Base-by-base conservation (phyloP, 2,329 filamentous ascomycete genomes). In the Septoria linicola region DNA sequence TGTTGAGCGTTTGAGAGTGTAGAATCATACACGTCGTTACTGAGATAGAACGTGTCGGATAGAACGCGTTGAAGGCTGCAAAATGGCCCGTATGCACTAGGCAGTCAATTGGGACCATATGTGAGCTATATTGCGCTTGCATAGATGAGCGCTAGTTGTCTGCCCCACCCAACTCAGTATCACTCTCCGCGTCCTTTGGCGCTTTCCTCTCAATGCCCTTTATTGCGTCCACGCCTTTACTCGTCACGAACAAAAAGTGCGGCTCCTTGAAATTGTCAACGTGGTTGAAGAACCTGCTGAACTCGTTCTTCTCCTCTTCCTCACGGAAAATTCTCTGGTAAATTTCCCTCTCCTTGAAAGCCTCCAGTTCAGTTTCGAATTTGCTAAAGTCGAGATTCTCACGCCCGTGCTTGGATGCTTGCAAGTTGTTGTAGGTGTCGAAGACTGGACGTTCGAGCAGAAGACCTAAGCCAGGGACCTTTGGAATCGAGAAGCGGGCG, bases 381-480 rank as follows among this genome's bases (percentile, higher is more conserved):
- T 85, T 86, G 41, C 76, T 76, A 68, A 96, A 99, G 63, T 90
- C 83, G 51, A 99, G 84, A 19, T 80, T 77, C 42, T 87, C 80
- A 48, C 83, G 81, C 5, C 79, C 81, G 36, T 85, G 79, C 47
- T 81, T 80, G 30, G 78, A 76, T 6, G 78, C 78, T 1, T 87
- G 84, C 59, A 85, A 83, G 48, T 79, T 79, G 70, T 96, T 99
- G 73, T 96, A 97, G 42, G 76, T 84, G 55, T 92, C 85, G 67
- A 99, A 99, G 0, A 97, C 88, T 1, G 93, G 93, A 1, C 89
- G 77, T 72, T 99, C 93, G 3, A 99, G 80, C 48, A 97, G 75
- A 36, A 99, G 73, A 0, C 93, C 93, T 30, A 99, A 72, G 3
- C 89, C 88, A 0, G 93, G 93, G 0, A 91, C 93, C 72, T 97